Evolutionary conservation across 1,139 yeast species (phyloP), one percentile per base, ranked within the genome.

Genomic region (Scheffersomyces quercinus): DNA sequence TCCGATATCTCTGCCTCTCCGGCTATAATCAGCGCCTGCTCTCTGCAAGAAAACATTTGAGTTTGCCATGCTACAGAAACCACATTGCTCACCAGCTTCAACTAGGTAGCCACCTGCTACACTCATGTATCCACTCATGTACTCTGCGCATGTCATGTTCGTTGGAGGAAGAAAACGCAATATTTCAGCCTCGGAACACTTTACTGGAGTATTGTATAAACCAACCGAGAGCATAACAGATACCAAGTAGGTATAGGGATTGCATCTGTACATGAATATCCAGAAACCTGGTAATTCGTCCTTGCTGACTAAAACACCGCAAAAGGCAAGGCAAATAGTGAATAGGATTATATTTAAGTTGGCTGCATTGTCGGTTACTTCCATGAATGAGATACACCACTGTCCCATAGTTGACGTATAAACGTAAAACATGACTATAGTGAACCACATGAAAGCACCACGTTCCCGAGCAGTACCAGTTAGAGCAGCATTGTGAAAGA

Each of bases 101-200:
- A 36, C 28, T 28, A 53, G 38, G 42, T 51, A 53, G 5, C 56
- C 57, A 14, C 55, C 55, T 1, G 46, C 49, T 7, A 26, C 11
- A 8, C 15, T 14, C 10, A 52, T 47, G 42, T 49, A 52, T 15
- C 40, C 15, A 3, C 36, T 39, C 54, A 53, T 47, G 42, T 44
- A 52, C 29, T 48, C 46, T 5, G 40, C 48, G 38, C 56, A 53
- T 1, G 55, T 49, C 9, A 9, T 13, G 36, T 61, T 80, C 64
- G 77, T 45, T 6, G 58, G 73, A 26, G 88, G 82, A n/a, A 55
- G 47, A 52, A 83, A 68, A 3, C 44, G 39, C 36, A 75, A 61
- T 29, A 64, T 65, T 60, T 83, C 88, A 41, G 62, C 62, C 1
- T 47, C 48, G 7, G 79, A 50, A 63, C 88, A 83, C 1, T 40